Evolutionary conservation across 352 stramenopile genomes (phyloP).

Genomic region (Globisporangium nagaii): DNA sequence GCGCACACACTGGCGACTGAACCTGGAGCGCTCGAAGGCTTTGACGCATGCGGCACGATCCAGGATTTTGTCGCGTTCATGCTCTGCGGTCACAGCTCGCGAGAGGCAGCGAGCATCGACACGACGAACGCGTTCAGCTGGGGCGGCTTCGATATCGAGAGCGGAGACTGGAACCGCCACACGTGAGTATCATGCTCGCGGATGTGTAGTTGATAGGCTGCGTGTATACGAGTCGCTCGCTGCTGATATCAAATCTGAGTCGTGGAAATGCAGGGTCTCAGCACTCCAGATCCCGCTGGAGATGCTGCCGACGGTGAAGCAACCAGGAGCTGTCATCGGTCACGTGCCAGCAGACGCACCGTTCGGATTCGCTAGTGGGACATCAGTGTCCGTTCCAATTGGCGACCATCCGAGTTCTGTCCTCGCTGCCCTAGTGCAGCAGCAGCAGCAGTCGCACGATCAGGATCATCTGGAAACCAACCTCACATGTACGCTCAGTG

Average conservation of each 20-base stretch:
- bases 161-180: constrained; percentile 35
- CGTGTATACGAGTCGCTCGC: too few species aligned
- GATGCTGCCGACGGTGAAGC: constrained; percentile 57
- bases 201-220: not conserved
- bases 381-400: constrained; percentile 56
- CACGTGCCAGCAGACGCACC: not conserved
- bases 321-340: constrained; percentile 45
- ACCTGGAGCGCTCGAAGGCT: constrained; percentile 27
- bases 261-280: constrained; percentile 38
- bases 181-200: constrained; percentile 18
- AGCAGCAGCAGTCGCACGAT: constrained; percentile 15
- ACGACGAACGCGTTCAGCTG: constrained; percentile 75
- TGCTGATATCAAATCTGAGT: too few species aligned
- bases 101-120: constrained; percentile 49
- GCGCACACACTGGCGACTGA: constrained; percentile 41
- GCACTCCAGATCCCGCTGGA: constrained; percentile 49
- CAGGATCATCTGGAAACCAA: constrained; percentile 21
- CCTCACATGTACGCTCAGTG: constrained; percentile 44
- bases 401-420: constrained; percentile 79
- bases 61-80: constrained; percentile 73
- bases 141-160: constrained; percentile 49
- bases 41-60: constrained; percentile 76
- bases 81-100: constrained; percentile 45
- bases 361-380: constrained; percentile 25
- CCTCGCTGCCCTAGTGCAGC: constrained; percentile 37